phyloP scores from a whole-genome alignment of 2,329 filamentous ascomycete genomes.

The Penicillium concentricum region DNA sequence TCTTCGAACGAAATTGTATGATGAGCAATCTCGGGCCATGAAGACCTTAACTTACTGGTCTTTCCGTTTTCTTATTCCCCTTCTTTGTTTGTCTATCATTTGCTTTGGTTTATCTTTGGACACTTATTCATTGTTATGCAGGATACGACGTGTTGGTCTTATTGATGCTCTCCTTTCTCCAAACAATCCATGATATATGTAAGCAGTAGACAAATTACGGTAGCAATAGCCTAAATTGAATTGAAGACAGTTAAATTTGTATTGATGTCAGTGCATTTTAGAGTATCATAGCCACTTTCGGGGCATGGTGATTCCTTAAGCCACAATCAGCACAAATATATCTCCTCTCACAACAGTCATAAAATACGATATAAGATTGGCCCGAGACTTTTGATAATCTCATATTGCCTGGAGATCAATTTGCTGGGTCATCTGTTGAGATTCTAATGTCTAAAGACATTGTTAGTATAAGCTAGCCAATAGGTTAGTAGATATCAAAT shows the following conservation, averaged over 20 bases:
- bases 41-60: conserved; percentile 5
- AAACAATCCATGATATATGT: not conserved
- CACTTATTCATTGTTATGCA: not conserved
- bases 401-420: too few relatives aligned
- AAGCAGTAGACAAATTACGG: not conserved
- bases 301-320: too few relatives aligned
- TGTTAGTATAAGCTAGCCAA: too few relatives aligned
- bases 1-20: conserved; percentile 20
- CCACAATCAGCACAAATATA: too few relatives aligned
- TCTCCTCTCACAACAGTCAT: too few relatives aligned
- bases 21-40: conserved; percentile 13
- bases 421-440: too few relatives aligned
- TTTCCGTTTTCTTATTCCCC: conserved; percentile 4
- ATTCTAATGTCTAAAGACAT: too few relatives aligned
- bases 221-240: not conserved
- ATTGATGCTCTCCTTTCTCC: not conserved
- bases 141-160: conserved; percentile 1
- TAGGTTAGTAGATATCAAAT: too few relatives aligned
- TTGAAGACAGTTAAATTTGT: not conserved
- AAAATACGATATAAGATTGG: too few relatives aligned
- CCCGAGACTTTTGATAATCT: too few relatives aligned
- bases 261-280: too few relatives aligned
- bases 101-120: not conserved
- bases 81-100: not conserved
- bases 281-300: too few relatives aligned